These are phyloP conservation scores for Skeletonema tropicum DNA, from an alignment of 108 stramenopile genomes.

Conservation along the genomic window DNA sequence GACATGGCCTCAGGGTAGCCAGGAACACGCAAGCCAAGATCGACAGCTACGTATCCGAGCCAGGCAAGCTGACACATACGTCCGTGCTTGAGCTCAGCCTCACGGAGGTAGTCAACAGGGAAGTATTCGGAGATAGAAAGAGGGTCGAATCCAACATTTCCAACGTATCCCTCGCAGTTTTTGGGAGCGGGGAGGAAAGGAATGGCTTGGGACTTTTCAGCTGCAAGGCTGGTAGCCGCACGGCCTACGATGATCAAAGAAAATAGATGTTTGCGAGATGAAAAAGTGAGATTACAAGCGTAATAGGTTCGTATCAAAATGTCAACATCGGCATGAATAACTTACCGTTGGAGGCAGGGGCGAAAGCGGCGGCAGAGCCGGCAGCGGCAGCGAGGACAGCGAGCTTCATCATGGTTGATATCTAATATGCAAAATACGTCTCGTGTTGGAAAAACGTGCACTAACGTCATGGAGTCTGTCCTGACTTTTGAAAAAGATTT, in stretches of 20 bases:
- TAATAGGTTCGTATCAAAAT: constrained; percentile 58
- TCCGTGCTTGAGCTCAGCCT: constrained; percentile 96
- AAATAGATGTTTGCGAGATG: background rate
- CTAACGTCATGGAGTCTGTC: constrained; percentile 8
- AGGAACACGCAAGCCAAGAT: constrained; percentile 80
- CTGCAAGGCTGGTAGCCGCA: constrained; percentile 44
- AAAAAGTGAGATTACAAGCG: constrained; percentile 23
- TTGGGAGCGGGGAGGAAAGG: constrained; percentile 92
- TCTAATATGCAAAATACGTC: background rate
- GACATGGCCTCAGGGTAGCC: constrained; percentile 81
- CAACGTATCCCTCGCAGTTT: constrained; percentile 88
- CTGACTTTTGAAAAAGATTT: constrained; percentile 2
- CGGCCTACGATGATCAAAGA: constrained; percentile 24
- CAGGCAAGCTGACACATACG: constrained; percentile 93
- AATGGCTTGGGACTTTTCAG: constrained; percentile 68
- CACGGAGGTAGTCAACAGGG: constrained; percentile 91
- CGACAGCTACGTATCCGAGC: constrained; percentile 91
- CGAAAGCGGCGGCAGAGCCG: constrained; percentile 69
- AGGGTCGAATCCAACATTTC: constrained; percentile 92
- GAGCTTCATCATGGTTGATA: constrained; percentile 63
- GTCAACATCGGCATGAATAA: constrained; percentile 34
- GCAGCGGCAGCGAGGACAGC: constrained; percentile 63
- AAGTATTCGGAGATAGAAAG: constrained; percentile 88
- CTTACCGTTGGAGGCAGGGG: constrained; percentile 52
- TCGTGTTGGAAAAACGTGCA: background rate